phyloP scores from a whole-genome alignment of 495 filamentous ascomycete species.

The Cairneyella variabilis region DNA sequence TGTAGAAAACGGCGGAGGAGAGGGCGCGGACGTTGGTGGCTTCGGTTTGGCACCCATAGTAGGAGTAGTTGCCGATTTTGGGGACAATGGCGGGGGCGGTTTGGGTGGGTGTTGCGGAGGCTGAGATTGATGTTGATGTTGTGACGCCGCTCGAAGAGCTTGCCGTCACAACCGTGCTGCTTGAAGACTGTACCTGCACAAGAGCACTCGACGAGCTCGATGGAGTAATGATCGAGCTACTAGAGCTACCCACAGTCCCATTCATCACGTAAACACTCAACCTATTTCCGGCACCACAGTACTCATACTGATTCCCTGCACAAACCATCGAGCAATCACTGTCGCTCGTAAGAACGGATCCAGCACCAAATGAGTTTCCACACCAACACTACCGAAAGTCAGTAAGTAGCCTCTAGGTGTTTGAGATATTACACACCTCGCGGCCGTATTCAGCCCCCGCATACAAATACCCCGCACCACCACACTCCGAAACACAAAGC shows the following conservation, averaged over 20 bases:
- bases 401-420: neutral
- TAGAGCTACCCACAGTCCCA: too few species aligned
- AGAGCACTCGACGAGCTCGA: too few species aligned
- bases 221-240: too few species aligned
- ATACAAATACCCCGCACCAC: slow-evolving; percentile 39
- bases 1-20: slow-evolving; percentile 24
- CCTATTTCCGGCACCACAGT: slow-evolving; percentile 33
- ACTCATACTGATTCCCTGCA: slow-evolving; percentile 26
- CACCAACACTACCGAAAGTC: slow-evolving; percentile 24
- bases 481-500: slow-evolving; percentile 41
- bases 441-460: slow-evolving; percentile 46
- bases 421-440: slow-evolving; percentile 34
- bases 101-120: slow-evolving; percentile 10
- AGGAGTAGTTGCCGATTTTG: slow-evolving; percentile 30
- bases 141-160: slow-evolving; percentile 3
- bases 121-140: slow-evolving; percentile 3
- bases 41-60: slow-evolving; percentile 33
- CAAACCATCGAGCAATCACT: slow-evolving; percentile 32
- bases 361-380: slow-evolving; percentile 21
- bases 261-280: slow-evolving; percentile 21
- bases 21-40: slow-evolving; percentile 28
- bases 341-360: slow-evolving; percentile 1
- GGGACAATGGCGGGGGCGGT: slow-evolving; percentile 22
- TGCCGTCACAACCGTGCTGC: too few species aligned
- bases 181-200: too few species aligned